These are phyloP conservation scores for Narthecium ossifragum DNA, from an alignment of 106 monocot species.

Conservation along the genomic window DNA sequence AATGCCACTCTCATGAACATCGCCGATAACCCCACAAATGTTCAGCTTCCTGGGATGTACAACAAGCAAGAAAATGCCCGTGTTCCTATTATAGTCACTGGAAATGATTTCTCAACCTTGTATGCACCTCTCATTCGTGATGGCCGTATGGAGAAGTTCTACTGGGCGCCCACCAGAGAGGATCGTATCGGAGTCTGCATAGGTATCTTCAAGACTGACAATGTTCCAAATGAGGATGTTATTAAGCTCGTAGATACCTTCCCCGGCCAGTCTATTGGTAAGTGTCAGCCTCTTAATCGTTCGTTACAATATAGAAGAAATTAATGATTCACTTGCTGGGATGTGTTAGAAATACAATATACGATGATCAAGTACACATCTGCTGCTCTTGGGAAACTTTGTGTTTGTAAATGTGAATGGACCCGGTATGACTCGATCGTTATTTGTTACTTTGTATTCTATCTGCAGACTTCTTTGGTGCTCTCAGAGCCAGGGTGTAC, in stretches of 20 bases:
- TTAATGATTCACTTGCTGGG: not conserved
- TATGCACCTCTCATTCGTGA: constrained; percentile 57
- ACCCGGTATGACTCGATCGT: too few relatives aligned
- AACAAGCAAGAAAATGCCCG: constrained; percentile 62
- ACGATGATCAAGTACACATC: not conserved
- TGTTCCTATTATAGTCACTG: constrained; percentile 57
- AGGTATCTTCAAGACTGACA: constrained; percentile 42
- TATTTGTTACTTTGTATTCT: too few relatives aligned
- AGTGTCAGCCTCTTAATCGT: too few relatives aligned
- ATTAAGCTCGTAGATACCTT: constrained; percentile 43
- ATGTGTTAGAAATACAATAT: not conserved
- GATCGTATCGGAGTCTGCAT: constrained; percentile 41
- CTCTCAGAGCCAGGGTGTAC: constrained; percentile 60
- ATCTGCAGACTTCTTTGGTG: constrained; percentile 56
- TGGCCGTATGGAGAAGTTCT: constrained; percentile 57
- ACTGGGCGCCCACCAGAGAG: constrained; percentile 50
- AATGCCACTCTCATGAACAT: constrained; percentile 60
- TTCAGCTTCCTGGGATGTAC: constrained; percentile 59
- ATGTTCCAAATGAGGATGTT: constrained; percentile 24
- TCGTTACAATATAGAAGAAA: too few relatives aligned
- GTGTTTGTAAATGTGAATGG: too few relatives aligned
- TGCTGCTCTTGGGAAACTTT: not conserved
- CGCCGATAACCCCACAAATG: constrained; percentile 47
- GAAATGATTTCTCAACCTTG: constrained; percentile 64
- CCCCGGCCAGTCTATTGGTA: constrained; percentile 56